Conservation (phyloP, 495 filamentous ascomycete genomes). For the Hyaloscypha finlandica region DNA sequence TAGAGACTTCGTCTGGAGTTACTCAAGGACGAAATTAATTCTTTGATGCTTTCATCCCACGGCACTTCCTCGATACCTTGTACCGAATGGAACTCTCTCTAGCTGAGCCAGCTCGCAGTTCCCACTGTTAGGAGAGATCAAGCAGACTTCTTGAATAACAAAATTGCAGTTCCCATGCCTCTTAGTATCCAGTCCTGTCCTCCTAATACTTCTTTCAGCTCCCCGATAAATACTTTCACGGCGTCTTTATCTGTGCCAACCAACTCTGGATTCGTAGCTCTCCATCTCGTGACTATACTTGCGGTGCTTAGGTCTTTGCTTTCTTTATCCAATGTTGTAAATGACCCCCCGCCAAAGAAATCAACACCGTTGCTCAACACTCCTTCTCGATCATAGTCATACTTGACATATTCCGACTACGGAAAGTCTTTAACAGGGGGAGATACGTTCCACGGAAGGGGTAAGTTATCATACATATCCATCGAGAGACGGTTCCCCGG, state of each 20-base stretch:
- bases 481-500: slow-evolving; percentile 42
- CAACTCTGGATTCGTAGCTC: slow-evolving; percentile 28
- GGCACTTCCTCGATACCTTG: background rate
- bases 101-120: background rate
- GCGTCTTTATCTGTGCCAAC: slow-evolving; percentile 28
- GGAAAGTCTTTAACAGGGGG: slow-evolving; percentile 43
- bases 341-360: slow-evolving; percentile 25
- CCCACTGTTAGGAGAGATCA: background rate
- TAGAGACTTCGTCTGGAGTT: background rate
- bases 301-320: slow-evolving; percentile 24
- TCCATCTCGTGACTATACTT: slow-evolving; percentile 31
- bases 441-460: slow-evolving; percentile 51
- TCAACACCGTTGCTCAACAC: slow-evolving; percentile 24
- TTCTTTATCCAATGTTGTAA: slow-evolving; percentile 8
- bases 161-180: slow-evolving; percentile 21
- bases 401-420: slow-evolving; percentile 35
- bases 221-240: slow-evolving; percentile 15
- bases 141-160: slow-evolving; percentile 28
- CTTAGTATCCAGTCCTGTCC: slow-evolving; percentile 1
- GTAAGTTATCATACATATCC: slow-evolving; percentile 44
- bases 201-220: slow-evolving; percentile 19
- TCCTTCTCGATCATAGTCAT: slow-evolving; percentile 27
- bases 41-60: no score
- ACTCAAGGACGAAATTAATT: background rate
- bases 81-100: background rate